Conservation (phyloP, 176 grass and related monocot genomes). For the Ensete ventricosum region DNA sequence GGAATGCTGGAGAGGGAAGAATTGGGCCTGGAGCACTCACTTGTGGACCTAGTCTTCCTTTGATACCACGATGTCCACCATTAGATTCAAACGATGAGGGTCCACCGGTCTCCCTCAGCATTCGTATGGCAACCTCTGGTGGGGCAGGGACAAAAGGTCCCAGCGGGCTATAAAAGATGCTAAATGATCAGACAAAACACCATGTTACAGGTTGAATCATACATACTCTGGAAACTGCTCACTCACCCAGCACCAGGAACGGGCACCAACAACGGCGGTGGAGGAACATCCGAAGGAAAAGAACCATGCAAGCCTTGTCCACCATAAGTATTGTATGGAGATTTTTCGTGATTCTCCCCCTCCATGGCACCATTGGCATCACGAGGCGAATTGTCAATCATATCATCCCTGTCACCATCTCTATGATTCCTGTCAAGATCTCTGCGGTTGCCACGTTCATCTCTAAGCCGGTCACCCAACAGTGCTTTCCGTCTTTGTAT, state of each 20-base stretch:
- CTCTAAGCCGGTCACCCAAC: slow-evolving; percentile 44
- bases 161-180: slow-evolving; percentile 47
- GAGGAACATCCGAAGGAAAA: slow-evolving; percentile 71
- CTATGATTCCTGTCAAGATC: slow-evolving; percentile 58
- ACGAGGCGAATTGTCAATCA: slow-evolving; percentile 46
- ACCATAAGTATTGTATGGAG: slow-evolving; percentile 66
- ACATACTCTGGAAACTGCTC: not conserved
- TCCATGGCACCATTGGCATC: slow-evolving; percentile 42
- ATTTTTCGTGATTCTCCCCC: slow-evolving; percentile 41
- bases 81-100: slow-evolving; percentile 47
- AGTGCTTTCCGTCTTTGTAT: slow-evolving; percentile 43
- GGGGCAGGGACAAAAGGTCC: slow-evolving; percentile 98
- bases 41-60: slow-evolving; percentile 51
- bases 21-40: slow-evolving; percentile 39
- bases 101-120: slow-evolving; percentile 78
- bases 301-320: slow-evolving; percentile 42
- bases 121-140: slow-evolving; percentile 95
- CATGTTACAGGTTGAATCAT: slow-evolving; percentile 3
- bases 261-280: slow-evolving; percentile 90
- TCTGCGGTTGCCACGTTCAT: slow-evolving; percentile 56
- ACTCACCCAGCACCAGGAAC: slow-evolving; percentile 86
- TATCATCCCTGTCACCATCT: slow-evolving; percentile 62
- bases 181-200: not conserved
- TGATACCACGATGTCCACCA: slow-evolving; percentile 36
- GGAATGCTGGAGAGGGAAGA: slow-evolving; percentile 73